Evolutionary conservation across 1,139 yeast genomes (phyloP), one percentile per base, ranked within the genome.

Genomic region (Saccharomyces hybrid): DNA sequence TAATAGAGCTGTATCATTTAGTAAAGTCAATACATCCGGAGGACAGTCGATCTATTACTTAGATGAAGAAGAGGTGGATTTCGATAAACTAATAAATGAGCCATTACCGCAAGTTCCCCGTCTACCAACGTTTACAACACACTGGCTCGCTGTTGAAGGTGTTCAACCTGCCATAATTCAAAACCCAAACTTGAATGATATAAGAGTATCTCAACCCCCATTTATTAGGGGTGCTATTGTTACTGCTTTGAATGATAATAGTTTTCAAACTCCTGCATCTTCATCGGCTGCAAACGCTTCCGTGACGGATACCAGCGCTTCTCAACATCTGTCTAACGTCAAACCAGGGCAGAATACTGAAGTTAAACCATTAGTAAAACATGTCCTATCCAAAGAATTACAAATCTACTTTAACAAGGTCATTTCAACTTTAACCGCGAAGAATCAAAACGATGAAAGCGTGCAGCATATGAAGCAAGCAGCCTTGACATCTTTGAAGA

Each of bases 131-230:
- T 91, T 88, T 69, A 89, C 98, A 0, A 96, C 98, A 1, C 99
- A 95, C 71, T 95, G 99, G 99, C 78, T 95, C 47, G 98, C 99
- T 0, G 88, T 95, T 56, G 99, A 95, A 72, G 99, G 99, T 54
- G 96, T 95, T 3, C 99, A 95, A 68, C 99, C 99, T 1, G 86
- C 95, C 53, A 93, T 95, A 55, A 96, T 97, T 1, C 99, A 95
- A 72, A 95, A 95, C 72, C 99, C 99, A 38, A 81, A 87, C 49
- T 82, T 91, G 26, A 78, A 84, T 47, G 95, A 86, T 63, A 82
- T 86, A 55, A 83, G 82, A 65, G 76, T 78, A 53, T 69, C 85
- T 26, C 84, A 88, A 47, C 86, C 71, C 24, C 73, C 91, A 1
- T 75, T 81, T 16, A 78, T 81, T 47, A 75, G 95, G 65, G 95